Evolutionary conservation across 352 stramenopile genomes (phyloP).

Genomic region (Phytophthora podocarpi): DNA sequence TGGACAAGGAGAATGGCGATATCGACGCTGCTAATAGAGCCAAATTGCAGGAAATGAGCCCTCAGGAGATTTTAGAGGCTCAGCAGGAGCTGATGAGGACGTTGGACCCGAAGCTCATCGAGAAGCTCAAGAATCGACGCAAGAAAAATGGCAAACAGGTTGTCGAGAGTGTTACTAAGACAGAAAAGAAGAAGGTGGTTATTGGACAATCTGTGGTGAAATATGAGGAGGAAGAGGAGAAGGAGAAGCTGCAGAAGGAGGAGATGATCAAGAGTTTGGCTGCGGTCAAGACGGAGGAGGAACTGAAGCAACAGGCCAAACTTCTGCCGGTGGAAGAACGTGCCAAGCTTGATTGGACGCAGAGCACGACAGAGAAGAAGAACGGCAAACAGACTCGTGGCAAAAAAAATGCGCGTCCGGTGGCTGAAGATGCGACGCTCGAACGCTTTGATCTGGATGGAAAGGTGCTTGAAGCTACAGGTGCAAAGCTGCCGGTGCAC

Average conservation of each 20-base stretch:
- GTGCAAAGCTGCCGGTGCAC: constrained; percentile 38
- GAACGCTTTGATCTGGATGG: constrained; percentile 81
- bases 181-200: constrained; percentile 15
- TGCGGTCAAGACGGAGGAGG: constrained; percentile 66
- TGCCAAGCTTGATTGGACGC: constrained; percentile 82
- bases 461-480: constrained; percentile 26
- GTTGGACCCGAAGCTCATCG: constrained; percentile 66
- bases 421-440: constrained; percentile 35
- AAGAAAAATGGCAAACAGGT: constrained; percentile 13
- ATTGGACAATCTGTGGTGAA: constrained; percentile 25
- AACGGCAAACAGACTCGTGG: constrained; percentile 2
- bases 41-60: constrained; percentile 65
- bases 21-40: constrained; percentile 68
- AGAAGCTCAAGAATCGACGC: constrained; percentile 61
- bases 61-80: constrained; percentile 68
- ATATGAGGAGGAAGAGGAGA: neutral
- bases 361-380: constrained; percentile 22
- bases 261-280: constrained; percentile 47
- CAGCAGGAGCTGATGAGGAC: constrained; percentile 68
- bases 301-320: constrained; percentile 51
- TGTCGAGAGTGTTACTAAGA: neutral
- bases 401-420: constrained; percentile 15
- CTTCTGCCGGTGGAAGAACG: constrained; percentile 68
- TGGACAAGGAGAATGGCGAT: constrained; percentile 45
- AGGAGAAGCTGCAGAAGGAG: constrained; percentile 21